Base-by-base conservation (phyloP, 73 alveolate species). In the Paramecium bursaria region DNA sequence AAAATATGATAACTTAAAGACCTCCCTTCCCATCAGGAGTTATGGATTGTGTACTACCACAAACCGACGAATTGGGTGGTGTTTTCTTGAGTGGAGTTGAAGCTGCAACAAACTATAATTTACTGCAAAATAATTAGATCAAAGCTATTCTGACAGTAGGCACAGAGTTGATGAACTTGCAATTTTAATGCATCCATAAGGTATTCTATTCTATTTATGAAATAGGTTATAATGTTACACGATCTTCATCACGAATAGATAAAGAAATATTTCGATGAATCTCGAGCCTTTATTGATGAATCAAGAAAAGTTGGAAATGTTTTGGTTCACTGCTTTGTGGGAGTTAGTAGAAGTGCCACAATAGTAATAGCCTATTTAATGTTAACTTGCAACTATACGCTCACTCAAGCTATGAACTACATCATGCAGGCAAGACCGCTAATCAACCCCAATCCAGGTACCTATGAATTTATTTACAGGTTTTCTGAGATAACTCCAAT, bases 341-440 rank as follows among this genome's bases (percentile, higher is more conserved):
- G 99, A 9, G 93, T 93, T 5, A 93, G 98, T 9, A 76, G 99
- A 67, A 86, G 95, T 51, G 92, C 99, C 6, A 85, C 99, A 0
- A 86, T 95, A 55, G 92, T 93, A 0, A 91, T 91, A 60, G 98
- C 99, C 1, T 95, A 93, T 86, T 61, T 95, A 67, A 93, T 95
- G 91, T 82, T 91, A 82, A 42, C 33, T 42, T 67, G 39, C 44
- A 67, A 67, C 33, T 67, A 25, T 42, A 19, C 82, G 1, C 22
- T 67, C 33, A 15, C 33, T 25, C 26, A 67, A 67, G 49, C 82
- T 3, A 6, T 67, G 26, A 25, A 13, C 19, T 47, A 35, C 19
- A 39, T 67, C 4, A 4, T 14, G 22, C 50, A 67, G 44, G 33
- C 22, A 21, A 67, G 82, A 67, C 82, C 82, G 17, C 46, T 67